A percentile compares a stretch with the other conserved stretches of the same genome.
phyloP scores from a whole-genome alignment of 352 stramenopile genomes.

The Poterioochromonas sp. region DNA sequence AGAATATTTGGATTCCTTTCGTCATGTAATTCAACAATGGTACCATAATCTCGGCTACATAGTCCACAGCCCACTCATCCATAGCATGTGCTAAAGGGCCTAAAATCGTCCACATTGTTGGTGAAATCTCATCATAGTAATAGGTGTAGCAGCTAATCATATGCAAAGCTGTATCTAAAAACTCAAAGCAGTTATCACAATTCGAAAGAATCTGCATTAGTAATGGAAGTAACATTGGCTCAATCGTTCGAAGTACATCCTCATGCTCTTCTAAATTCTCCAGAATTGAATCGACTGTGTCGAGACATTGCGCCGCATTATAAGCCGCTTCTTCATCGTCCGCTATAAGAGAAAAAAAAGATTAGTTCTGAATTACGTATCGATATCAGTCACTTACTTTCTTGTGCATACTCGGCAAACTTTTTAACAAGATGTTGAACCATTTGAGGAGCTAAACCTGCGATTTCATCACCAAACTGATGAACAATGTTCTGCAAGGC shows the following conservation, averaged over 20 bases:
- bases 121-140: constrained; percentile 49
- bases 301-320: constrained; percentile 83
- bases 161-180: constrained; percentile 89
- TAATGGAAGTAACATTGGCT: constrained; percentile 61
- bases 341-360: constrained; percentile 13
- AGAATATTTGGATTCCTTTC: constrained; percentile 57
- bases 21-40: constrained; percentile 91
- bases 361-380: neutral
- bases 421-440: constrained; percentile 84
- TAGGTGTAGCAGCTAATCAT: constrained; percentile 91
- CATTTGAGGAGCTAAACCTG: constrained; percentile 76
- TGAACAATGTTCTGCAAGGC: constrained; percentile 87
- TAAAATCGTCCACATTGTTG: constrained; percentile 82
- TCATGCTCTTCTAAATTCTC: constrained; percentile 50
- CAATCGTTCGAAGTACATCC: constrained; percentile 44
- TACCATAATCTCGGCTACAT: constrained; percentile 85
- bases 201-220: constrained; percentile 73
- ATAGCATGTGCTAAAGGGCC: constrained; percentile 87
- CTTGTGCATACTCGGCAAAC: constrained; percentile 84
- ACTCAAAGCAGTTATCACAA: constrained; percentile 88
- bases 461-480: constrained; percentile 90
- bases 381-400: constrained; percentile 50
- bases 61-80: constrained; percentile 89
- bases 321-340: constrained; percentile 92
- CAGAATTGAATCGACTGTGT: constrained; percentile 85